Evolutionary conservation across 2,329 filamentous ascomycete genomes (phyloP).

Genomic region (Arthrobotrys conoides): DNA sequence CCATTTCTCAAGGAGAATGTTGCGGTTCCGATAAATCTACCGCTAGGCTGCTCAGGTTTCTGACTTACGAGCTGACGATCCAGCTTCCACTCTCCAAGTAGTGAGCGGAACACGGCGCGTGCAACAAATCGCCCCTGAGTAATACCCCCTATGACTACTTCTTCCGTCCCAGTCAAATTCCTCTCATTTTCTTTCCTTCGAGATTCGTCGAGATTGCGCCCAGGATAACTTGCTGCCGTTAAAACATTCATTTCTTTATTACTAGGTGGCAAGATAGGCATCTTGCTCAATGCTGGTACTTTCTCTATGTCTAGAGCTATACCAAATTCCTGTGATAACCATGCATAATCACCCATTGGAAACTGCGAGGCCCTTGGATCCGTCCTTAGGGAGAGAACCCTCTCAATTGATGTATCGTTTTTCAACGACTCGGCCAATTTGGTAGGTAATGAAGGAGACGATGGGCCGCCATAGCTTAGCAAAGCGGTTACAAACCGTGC

Average conservation of each 20-base stretch:
- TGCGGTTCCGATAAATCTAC: slow-evolving; percentile 76
- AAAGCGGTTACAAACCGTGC: slow-evolving; percentile 76
- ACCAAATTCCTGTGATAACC: slow-evolving; percentile 80
- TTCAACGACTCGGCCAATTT: slow-evolving; percentile 68
- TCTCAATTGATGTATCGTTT: slow-evolving; percentile 69
- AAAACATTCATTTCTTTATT: slow-evolving; percentile 71
- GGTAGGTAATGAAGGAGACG: slow-evolving; percentile 63
- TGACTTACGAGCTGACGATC: slow-evolving; percentile 73
- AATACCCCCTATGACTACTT: slow-evolving; percentile 68
- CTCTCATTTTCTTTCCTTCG: slow-evolving; percentile 67
- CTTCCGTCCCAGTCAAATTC: slow-evolving; percentile 70
- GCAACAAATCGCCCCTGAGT: slow-evolving; percentile 72
- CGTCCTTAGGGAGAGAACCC: slow-evolving; percentile 71
- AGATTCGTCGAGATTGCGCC: slow-evolving; percentile 66
- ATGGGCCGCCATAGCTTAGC: slow-evolving; percentile 70
- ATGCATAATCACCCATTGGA: slow-evolving; percentile 86
- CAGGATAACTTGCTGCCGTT: slow-evolving; percentile 73
- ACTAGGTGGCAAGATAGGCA: slow-evolving; percentile 68
- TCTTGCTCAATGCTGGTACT: slow-evolving; percentile 65
- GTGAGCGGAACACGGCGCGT: slow-evolving; percentile 77
- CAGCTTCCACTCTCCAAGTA: slow-evolving; percentile 79
- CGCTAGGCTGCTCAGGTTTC: slow-evolving; percentile 74
- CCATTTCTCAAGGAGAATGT: slow-evolving; percentile 75
- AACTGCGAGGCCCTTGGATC: slow-evolving; percentile 75
- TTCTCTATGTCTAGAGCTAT: slow-evolving; percentile 72